These are phyloP conservation scores for Paramecium bursaria DNA, from an alignment of 73 alveolate genomes.

Conservation along the genomic window DNA sequence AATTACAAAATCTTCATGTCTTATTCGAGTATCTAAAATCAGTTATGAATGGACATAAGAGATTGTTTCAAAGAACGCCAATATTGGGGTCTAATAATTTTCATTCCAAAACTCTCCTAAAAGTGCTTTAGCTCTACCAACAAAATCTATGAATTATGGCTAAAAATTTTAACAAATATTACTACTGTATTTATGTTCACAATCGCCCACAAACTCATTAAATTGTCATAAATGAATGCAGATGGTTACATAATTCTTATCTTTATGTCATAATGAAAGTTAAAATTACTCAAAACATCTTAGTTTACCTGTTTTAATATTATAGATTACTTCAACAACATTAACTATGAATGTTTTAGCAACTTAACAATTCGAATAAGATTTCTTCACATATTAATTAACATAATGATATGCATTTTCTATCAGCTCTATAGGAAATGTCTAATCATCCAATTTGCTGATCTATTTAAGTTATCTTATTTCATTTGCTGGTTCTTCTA, in stretches of 20 bases:
- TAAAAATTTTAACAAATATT: background rate
- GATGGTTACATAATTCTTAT: constrained; percentile 52
- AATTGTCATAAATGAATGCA: constrained; percentile 17
- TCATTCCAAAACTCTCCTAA: constrained; percentile 49
- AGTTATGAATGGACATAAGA: background rate
- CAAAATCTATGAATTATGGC: constrained; percentile 40
- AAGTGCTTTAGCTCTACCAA: constrained; percentile 25
- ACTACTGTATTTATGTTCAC: background rate
- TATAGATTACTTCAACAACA: background rate
- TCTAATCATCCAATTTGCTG: background rate
- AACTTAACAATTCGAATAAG: constrained; percentile 33
- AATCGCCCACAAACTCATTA: constrained; percentile 29
- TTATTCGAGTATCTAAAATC: constrained; percentile 25
- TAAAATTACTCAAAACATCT: constrained; percentile 31
- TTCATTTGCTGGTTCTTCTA: background rate
- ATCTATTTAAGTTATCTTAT: constrained; percentile 2
- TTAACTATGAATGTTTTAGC: constrained; percentile 53
- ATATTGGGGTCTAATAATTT: constrained; percentile 19
- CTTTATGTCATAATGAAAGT: background rate
- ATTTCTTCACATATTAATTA: constrained; percentile 2
- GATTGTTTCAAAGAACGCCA: background rate
- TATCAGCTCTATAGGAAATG: constrained; percentile 27
- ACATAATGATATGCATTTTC: constrained; percentile 49
- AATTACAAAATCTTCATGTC: constrained; percentile 22
- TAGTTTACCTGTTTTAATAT: background rate